Base-by-base conservation (phyloP, 2,329 filamentous ascomycete genomes). In the Neoarthrinium moseri region DNA sequence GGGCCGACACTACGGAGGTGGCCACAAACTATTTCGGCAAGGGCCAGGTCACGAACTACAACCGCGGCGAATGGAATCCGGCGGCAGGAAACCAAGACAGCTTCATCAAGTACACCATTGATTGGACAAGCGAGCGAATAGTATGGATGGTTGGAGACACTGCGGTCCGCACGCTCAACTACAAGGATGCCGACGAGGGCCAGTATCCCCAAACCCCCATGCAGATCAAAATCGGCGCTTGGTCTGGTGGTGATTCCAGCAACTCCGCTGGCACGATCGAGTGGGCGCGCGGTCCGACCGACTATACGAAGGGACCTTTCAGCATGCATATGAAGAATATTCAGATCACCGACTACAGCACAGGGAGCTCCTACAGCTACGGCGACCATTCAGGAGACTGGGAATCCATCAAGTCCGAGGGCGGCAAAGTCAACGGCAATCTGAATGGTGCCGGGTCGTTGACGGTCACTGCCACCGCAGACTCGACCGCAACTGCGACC, bases 21-120 rank as follows among this genome's bases (percentile, higher is more conserved):
- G 94, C 99, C 69, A 87, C 84, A 56, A 99, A 99, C 70, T 99
- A 95, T 71, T 99, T 99, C 58, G 90, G 91, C 65, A 96, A 97
- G 69, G 94, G 92, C 43, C 78, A 88, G 56, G 91, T 89, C 0
- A 85, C 80, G 23, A 80, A 80, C n/a, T 95, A 92, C 73, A 90
- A 95, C 70, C 87, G 94, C 46, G 91, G 89, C 51, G 84, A 87
- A 48, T 91, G 89, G 65, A 89, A 95, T 66, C 70, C 81, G 73
- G 84, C 60, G 54, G 73, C 51, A 70, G 79, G 78, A 57, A 94
- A 87, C 52, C 91, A 96, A 64, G 74, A 74, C 40, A 67, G 77
- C 27, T 96, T 87, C 67, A 85, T 92, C 66, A 96, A 84, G 8
- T 99, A 97, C 71, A 84, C 86, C 4, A 74, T 97, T 58, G 91